These are phyloP conservation scores for Ceratobasidium papillatum DNA, from an alignment of 1,284 basidiomycete genomes.

Conservation along the genomic window DNA sequence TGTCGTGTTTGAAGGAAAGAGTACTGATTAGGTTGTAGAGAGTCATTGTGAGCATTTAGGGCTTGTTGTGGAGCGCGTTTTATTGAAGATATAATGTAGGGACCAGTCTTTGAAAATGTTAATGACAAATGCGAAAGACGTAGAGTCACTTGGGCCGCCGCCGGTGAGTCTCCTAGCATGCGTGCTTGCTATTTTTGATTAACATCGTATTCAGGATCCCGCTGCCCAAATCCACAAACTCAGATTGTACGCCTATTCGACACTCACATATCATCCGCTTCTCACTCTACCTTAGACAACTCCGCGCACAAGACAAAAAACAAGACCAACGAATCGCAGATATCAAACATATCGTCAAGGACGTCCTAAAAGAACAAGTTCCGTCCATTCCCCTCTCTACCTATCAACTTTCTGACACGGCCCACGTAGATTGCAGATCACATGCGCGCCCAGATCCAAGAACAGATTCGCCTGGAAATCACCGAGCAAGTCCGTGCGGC, in stretches of 20 bases:
- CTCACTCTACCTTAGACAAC: conserved; percentile 45
- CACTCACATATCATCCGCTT: too few species aligned
- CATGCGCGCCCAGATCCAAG: conserved; percentile 53
- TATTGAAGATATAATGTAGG: background rate
- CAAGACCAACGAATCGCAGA: conserved; percentile 52
- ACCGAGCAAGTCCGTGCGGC: conserved; percentile 56
- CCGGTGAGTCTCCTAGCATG: conserved; percentile 12
- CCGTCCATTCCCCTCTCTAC: background rate
- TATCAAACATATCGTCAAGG: conserved; percentile 53
- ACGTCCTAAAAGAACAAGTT: conserved; percentile 53
- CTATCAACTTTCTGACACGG: too few species aligned
- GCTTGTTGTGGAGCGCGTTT: background rate
- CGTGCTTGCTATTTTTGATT: background rate
- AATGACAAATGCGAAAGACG: conserved; percentile 23
- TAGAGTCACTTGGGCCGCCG: conserved; percentile 25
- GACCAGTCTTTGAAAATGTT: conserved; percentile 22
- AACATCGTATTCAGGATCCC: conserved; percentile 46
- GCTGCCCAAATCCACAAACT: conserved; percentile 51
- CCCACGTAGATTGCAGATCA: conserved; percentile 21
- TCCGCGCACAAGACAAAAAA: conserved; percentile 53
- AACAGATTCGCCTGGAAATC: conserved; percentile 55
- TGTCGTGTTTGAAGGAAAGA: background rate
- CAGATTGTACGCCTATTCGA: conserved; percentile 39
- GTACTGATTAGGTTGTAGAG: conserved; percentile 14
- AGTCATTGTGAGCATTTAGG: conserved; percentile 8